Evolutionary conservation across 2,329 filamentous ascomycete species (phyloP).

Genomic region (Penicillium sp.): DNA sequence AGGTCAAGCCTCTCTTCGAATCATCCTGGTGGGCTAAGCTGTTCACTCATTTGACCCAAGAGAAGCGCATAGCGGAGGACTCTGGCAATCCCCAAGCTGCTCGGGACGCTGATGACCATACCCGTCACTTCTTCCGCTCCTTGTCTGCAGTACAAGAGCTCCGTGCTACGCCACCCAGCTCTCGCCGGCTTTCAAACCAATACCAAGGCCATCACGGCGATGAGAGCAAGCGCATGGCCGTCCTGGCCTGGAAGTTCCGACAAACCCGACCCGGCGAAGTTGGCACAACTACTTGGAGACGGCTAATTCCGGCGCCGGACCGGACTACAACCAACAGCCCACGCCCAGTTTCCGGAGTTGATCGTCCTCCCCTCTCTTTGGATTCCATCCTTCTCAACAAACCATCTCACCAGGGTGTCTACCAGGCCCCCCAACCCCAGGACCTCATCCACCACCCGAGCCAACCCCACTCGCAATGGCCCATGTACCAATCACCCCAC

Average conservation of each 20-base stretch:
- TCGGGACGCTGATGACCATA: slow-evolving; percentile 35
- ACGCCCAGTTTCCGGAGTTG: slow-evolving; percentile 29
- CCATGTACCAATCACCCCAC: slow-evolving; percentile 34
- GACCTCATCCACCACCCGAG: slow-evolving; percentile 31
- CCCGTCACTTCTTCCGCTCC: slow-evolving; percentile 38
- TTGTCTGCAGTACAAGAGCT: slow-evolving; percentile 48
- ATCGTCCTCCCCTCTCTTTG: slow-evolving; percentile 37
- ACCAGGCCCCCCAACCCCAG: slow-evolving; percentile 32
- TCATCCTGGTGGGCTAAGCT: slow-evolving; percentile 46
- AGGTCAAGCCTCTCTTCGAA: slow-evolving; percentile 44
- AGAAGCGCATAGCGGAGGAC: slow-evolving; percentile 39
- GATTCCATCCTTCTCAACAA: slow-evolving; percentile 36
- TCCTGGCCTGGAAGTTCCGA: slow-evolving; percentile 48
- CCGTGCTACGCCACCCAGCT: slow-evolving; percentile 31
- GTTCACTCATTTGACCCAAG: slow-evolving; percentile 43
- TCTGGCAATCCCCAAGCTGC: slow-evolving; percentile 30
- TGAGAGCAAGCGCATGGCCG: slow-evolving; percentile 40
- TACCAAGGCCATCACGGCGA: slow-evolving; percentile 24
- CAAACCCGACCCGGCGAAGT: slow-evolving; percentile 40
- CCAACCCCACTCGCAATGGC: slow-evolving; percentile 35
- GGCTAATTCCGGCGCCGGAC: slow-evolving; percentile 38
- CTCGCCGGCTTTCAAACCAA: slow-evolving; percentile 28
- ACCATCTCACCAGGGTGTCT: slow-evolving; percentile 29
- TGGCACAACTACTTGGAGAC: slow-evolving; percentile 47
- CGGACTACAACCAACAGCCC: slow-evolving; percentile 40